Evolutionary conservation across 2,329 filamentous ascomycete species (phyloP), one percentile per base, ranked within the genome.

Genomic region (Scortechinia acanthostroma): DNA sequence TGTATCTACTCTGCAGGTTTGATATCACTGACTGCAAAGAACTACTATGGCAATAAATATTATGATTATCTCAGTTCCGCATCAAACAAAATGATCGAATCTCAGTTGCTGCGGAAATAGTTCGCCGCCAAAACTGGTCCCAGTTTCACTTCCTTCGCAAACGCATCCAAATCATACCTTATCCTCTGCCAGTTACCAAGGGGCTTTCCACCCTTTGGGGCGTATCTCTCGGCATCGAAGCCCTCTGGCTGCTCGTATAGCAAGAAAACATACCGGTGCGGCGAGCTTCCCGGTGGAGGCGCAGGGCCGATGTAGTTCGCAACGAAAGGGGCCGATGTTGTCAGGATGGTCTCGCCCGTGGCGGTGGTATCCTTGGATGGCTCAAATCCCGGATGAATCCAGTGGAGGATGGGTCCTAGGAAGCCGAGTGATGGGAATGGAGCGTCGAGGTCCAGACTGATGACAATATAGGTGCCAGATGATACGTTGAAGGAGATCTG

Each of bases 181-280:
- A 72, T 65, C 15, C 71, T 60, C 16, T 45, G 30, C 57, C 48
- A 51, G 20, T 55, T 58, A 0, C 62, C 51, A 43, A 73, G n/a
- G 1, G 57, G 53, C 46, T 64, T 57, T 0, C 61, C 65, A 19
- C 54, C 53, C 4, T 58, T 48, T 40, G 65, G 60, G 19, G 58
- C 58, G 49, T 62, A 57, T 21, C 52, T 56, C 43, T 50, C 53
- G 4, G 44, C 51, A 16, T 64, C 56, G 40, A 73, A 66, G 1
- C 51, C 58, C 21, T 46, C 53, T 0, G 71, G 70, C 54, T 75
- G 68, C 49, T 72, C 65, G 47, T 67, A 75, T 19, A 75, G 52
- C 47, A 73, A 61, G 51, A 74, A 75, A 3, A 63, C 46, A 50
- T 76, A 76, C 1, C 72, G 67, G 54, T 76, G 71, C 6, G 72